Evolutionary conservation across 1,284 basidiomycete species (phyloP).

Genomic region (Trichosporon coremiiforme): DNA sequence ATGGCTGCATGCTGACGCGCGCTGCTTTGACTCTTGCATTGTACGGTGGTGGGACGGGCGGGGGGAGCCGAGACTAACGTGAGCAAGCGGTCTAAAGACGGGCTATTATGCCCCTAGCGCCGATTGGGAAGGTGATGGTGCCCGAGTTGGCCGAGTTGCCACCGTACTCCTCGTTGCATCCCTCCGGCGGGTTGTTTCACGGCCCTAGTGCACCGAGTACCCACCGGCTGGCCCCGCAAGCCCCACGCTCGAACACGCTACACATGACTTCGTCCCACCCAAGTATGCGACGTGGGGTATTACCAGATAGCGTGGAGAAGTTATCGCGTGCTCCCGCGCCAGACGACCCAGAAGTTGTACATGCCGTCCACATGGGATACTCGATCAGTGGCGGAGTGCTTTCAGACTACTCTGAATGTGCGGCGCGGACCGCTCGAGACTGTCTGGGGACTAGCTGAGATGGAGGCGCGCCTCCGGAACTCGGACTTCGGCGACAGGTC

Average conservation of each 20-base stretch:
- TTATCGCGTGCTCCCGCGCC: neutral
- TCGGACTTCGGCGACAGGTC: too few relatives aligned
- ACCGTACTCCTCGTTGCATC: neutral
- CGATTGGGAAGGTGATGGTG: constrained; percentile 3
- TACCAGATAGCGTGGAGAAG: neutral
- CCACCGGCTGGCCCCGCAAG: neutral
- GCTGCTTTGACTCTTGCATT: neutral
- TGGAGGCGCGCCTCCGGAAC: too few relatives aligned
- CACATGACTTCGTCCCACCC: neutral
- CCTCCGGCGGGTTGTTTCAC: neutral
- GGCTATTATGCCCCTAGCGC: constrained; percentile 12
- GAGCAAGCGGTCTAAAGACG: neutral
- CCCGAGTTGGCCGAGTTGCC: constrained; percentile 15
- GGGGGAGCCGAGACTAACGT: neutral
- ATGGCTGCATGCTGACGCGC: neutral
- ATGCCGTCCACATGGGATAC: too few relatives aligned
- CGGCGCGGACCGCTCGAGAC: too few relatives aligned
- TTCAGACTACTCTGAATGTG: too few relatives aligned
- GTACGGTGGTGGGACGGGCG: neutral
- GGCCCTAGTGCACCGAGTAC: neutral
- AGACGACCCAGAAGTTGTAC: neutral
- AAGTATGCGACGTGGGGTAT: neutral
- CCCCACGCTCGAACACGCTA: constrained; percentile 5
- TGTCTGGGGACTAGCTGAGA: too few relatives aligned
- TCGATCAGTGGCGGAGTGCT: too few relatives aligned